Evolutionary conservation across 73 alveolate species (phyloP).

Genomic region (Paramecium primaurelia): DNA sequence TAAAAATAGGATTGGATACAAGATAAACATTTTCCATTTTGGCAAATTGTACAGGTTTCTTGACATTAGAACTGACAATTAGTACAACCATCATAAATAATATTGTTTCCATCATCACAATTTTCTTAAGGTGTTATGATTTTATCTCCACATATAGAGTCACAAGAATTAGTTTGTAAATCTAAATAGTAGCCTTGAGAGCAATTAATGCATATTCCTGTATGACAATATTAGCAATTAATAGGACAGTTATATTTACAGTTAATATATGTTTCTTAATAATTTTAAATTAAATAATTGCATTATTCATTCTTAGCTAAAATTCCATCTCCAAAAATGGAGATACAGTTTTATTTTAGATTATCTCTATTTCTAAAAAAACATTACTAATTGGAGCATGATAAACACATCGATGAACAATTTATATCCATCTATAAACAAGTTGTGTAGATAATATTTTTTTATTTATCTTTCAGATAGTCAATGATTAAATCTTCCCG

Average conservation of each 20-base stretch:
- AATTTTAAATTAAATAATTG: too few relatives aligned
- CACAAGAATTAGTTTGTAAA: neutral
- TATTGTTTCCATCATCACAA: neutral
- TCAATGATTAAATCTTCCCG: too few relatives aligned
- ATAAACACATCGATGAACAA: too few relatives aligned
- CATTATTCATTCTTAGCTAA: too few relatives aligned
- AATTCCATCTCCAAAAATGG: too few relatives aligned
- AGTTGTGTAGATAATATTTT: too few relatives aligned
- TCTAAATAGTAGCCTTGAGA: slow-evolving; percentile 59
- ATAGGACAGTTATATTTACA: neutral
- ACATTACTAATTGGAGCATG: too few relatives aligned
- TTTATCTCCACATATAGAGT: neutral
- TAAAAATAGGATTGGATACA: slow-evolving; percentile 43
- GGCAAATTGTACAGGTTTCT: slow-evolving; percentile 56
- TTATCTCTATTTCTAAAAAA: too few relatives aligned
- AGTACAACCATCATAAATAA: neutral
- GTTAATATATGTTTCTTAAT: neutral
- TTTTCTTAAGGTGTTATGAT: neutral
- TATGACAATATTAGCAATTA: slow-evolving; percentile 30
- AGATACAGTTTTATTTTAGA: too few relatives aligned
- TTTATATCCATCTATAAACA: too few relatives aligned
- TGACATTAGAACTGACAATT: slow-evolving; percentile 60
- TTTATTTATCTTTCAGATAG: too few relatives aligned
- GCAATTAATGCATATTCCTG: slow-evolving; percentile 32
- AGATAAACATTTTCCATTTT: neutral